Conservation (phyloP, 495 filamentous ascomycete species). For the Mycothermus thermophilus region DNA sequence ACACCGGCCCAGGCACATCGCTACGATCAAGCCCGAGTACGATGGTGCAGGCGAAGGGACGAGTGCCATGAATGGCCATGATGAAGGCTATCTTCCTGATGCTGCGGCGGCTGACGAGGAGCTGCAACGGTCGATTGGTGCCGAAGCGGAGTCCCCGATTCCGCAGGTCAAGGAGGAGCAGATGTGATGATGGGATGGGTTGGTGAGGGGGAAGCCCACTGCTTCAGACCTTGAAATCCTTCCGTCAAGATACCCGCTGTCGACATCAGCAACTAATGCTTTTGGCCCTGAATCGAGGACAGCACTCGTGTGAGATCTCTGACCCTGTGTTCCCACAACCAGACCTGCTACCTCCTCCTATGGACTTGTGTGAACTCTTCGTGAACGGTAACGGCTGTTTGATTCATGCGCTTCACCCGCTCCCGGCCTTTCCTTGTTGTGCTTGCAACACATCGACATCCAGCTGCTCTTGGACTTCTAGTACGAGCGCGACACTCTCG, state of each 20-base stretch:
- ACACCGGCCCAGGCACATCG: constrained; percentile 8
- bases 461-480: constrained; percentile 77
- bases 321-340: too few species aligned
- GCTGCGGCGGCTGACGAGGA: constrained; percentile 12
- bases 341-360: too few species aligned
- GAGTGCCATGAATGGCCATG: constrained; percentile 4
- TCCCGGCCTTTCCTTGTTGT: constrained; percentile 1
- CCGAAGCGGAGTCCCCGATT: constrained; percentile 10
- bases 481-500: constrained; percentile 69
- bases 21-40: constrained; percentile 2
- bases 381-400: too few species aligned
- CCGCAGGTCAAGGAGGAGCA: constrained; percentile 15
- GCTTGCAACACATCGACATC: constrained; percentile 64
- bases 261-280: not conserved
- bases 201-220: not conserved
- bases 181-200: not conserved
- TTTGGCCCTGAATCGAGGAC: not conserved
- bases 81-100: constrained; percentile 2
- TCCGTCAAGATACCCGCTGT: constrained; percentile 1
- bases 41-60: not conserved
- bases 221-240: not conserved
- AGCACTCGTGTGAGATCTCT: too few species aligned
- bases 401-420: too few species aligned
- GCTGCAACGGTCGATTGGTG: constrained; percentile 13
- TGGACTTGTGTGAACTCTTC: too few species aligned